These are phyloP conservation scores for Purshia tridentata DNA, from an alignment of 306 rosid genomes.

Conservation along the genomic window DNA sequence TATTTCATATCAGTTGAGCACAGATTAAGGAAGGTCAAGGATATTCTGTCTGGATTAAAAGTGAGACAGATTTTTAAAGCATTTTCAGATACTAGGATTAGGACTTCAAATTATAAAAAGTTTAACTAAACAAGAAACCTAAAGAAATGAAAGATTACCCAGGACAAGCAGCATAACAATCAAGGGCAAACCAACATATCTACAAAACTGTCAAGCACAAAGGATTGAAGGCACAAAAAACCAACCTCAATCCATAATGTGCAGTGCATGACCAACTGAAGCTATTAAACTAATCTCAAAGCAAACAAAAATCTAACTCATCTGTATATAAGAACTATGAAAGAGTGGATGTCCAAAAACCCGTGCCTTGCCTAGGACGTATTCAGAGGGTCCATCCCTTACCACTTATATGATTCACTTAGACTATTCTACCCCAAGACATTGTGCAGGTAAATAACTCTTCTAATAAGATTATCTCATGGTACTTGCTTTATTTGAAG, in stretches of 20 bases:
- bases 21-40: too few species aligned
- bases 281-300: neutral
- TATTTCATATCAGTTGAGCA: too few species aligned
- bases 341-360: neutral
- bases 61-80: too few species aligned
- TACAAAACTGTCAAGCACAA: neutral
- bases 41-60: too few species aligned
- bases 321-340: neutral
- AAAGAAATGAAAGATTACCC: neutral
- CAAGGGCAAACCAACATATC: neutral
- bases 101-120: too few species aligned
- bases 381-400: neutral
- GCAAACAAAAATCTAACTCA: neutral
- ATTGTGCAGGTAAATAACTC: neutral
- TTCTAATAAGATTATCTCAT: neutral
- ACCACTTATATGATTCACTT: neutral
- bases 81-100: too few species aligned
- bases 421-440: neutral
- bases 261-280: neutral
- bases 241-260: neutral
- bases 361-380: neutral
- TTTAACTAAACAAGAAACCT: too few species aligned
- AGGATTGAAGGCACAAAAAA: neutral
- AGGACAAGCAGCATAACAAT: neutral
- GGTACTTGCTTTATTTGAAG: neutral